Evolutionary conservation across 345 rosid species (phyloP).

Genomic region (Anacardium occidentale): DNA sequence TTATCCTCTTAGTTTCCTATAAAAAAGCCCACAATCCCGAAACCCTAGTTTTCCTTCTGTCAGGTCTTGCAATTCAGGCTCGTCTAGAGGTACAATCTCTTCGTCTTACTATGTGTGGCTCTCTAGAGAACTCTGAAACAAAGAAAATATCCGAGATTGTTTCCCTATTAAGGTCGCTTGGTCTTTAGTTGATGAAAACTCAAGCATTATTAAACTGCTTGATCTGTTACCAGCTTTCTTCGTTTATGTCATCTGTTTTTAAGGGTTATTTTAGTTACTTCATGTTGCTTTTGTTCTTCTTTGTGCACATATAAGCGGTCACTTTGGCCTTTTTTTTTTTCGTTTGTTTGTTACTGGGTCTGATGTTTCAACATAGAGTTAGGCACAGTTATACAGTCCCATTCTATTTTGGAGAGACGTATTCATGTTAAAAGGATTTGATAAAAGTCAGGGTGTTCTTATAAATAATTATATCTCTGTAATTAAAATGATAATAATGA

Average conservation of each 20-base stretch:
- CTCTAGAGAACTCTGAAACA: too few relatives aligned
- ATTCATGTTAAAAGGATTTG: neutral
- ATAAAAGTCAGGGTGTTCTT: neutral
- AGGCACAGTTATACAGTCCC: neutral
- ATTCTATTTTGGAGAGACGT: neutral
- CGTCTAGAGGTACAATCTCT: slow-evolving; percentile 14
- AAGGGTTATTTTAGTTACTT: neutral
- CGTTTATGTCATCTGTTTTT: too few relatives aligned
- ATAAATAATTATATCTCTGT: neutral
- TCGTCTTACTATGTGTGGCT: neutral
- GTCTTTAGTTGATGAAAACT: neutral
- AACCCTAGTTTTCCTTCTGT: slow-evolving; percentile 22
- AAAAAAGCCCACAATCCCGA: slow-evolving; percentile 20
- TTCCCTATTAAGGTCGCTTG: neutral
- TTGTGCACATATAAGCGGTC: neutral
- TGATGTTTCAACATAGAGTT: too few relatives aligned
- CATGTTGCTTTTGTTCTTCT: neutral
- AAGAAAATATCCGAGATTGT: too few relatives aligned
- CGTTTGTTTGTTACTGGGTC: too few relatives aligned
- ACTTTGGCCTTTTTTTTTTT: too few relatives aligned
- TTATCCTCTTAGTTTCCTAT: neutral
- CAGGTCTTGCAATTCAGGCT: slow-evolving; percentile 5
- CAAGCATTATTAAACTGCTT: neutral
- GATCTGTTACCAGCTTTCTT: too few relatives aligned
- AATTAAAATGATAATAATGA: neutral